phyloP scores from a whole-genome alignment of 306 rosid species.

The Adenanthera pavonina region DNA sequence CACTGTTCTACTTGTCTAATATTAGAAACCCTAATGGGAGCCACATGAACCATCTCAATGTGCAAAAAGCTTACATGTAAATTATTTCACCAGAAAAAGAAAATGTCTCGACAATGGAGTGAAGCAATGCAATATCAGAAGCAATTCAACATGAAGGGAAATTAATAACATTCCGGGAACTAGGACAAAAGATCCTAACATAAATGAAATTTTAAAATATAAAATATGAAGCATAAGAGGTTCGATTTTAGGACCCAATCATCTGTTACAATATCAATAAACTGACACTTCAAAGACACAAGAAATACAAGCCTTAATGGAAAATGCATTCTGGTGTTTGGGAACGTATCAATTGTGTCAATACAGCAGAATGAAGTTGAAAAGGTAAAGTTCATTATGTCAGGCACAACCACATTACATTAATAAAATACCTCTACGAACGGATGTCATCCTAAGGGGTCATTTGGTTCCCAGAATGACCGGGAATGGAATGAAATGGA shows the following conservation, averaged over 20 bases:
- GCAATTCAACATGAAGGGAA: neutral
- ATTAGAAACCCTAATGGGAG: neutral
- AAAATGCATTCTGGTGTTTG: too few relatives aligned
- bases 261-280: too few relatives aligned
- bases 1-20: neutral
- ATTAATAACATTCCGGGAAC: neutral
- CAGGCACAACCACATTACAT: neutral
- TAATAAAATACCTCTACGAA: neutral
- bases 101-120: neutral
- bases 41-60: too few relatives aligned
- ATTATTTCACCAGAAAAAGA: neutral
- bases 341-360: too few relatives aligned
- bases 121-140: neutral
- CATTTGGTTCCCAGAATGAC: too few relatives aligned
- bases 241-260: too few relatives aligned
- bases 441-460: neutral
- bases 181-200: neutral
- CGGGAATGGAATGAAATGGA: too few relatives aligned
- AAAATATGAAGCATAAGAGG: neutral
- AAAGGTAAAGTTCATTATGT: neutral
- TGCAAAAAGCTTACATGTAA: neutral
- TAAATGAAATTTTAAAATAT: neutral
- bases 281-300: too few relatives aligned
- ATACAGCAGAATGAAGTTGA: too few relatives aligned
- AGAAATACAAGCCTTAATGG: too few relatives aligned